These are phyloP conservation scores for Thraustochytrium sp. DNA, from an alignment of 352 stramenopile genomes.

Conservation along the genomic window DNA sequence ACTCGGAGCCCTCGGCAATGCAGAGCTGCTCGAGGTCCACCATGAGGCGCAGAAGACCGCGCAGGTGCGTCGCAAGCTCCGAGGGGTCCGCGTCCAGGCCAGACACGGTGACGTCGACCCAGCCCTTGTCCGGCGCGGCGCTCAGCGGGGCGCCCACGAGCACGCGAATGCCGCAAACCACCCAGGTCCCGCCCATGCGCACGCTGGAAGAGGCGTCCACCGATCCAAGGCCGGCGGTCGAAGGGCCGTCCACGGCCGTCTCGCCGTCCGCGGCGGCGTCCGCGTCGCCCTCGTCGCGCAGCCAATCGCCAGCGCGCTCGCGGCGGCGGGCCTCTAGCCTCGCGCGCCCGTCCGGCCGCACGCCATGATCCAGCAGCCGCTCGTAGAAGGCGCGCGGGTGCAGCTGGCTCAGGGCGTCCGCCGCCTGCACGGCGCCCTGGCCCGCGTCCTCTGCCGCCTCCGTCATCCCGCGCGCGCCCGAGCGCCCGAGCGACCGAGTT, in stretches of 20 bases:
- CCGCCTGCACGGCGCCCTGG: background rate
- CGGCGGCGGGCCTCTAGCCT: background rate
- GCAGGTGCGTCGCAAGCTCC: background rate
- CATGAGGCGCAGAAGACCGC: background rate
- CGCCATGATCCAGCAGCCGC: background rate
- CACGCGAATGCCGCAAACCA: background rate
- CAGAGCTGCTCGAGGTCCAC: background rate
- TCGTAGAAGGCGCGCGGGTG: slow-evolving; percentile 19
- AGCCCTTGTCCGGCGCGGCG: background rate
- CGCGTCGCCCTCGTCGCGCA: background rate
- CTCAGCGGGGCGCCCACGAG: background rate
- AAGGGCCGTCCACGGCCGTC: too few relatives aligned
- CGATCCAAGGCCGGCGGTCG: background rate
- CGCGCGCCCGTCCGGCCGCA: background rate
- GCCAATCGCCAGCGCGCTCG: background rate
- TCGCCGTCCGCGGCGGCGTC: background rate
- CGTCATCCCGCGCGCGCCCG: background rate
- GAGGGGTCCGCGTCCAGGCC: background rate
- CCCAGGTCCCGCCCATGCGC: slow-evolving; percentile 4
- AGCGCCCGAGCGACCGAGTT: too few relatives aligned
- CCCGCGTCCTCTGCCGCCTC: background rate
- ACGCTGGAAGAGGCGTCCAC: background rate
- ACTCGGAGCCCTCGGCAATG: background rate
- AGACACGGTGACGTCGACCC: background rate
- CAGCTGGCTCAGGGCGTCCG: background rate